phyloP scores from a whole-genome alignment of 1,284 basidiomycete species.

The Phylloporus sp. region DNA sequence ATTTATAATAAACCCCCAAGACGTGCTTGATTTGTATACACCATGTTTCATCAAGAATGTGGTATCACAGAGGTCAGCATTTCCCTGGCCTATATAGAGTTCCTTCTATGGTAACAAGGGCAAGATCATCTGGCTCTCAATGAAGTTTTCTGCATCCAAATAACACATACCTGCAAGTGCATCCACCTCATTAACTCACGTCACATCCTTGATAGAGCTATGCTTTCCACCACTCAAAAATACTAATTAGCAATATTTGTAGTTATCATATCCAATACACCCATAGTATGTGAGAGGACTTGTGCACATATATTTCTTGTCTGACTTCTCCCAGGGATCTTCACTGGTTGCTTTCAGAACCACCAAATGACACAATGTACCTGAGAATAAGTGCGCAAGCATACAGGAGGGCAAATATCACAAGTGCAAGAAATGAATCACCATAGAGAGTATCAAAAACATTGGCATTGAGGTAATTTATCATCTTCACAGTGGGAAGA shows the following conservation, averaged over 20 bases:
- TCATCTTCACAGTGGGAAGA: neutral
- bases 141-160: constrained; percentile 85
- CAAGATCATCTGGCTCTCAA: constrained; percentile 69
- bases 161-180: constrained; percentile 45
- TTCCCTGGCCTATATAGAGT: constrained; percentile 76
- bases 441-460: constrained; percentile 71
- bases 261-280: constrained; percentile 83
- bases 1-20: constrained; percentile 60
- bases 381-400: constrained; percentile 59
- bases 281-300: constrained; percentile 58
- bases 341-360: constrained; percentile 61
- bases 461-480: constrained; percentile 64
- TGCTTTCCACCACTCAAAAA: constrained; percentile 5
- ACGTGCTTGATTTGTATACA: constrained; percentile 70
- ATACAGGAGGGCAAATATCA: constrained; percentile 78
- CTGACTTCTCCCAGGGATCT: constrained; percentile 53
- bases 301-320: neutral
- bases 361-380: constrained; percentile 45
- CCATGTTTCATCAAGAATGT: constrained; percentile 77
- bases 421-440: constrained; percentile 71
- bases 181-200: constrained; percentile 9
- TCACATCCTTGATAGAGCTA: constrained; percentile 22
- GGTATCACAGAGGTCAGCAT: constrained; percentile 73
- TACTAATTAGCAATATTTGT: constrained; percentile 5
- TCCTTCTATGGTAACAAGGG: constrained; percentile 64